Conservation (phyloP, 371 early-diverging fungal species). For the Circinella minor region DNA sequence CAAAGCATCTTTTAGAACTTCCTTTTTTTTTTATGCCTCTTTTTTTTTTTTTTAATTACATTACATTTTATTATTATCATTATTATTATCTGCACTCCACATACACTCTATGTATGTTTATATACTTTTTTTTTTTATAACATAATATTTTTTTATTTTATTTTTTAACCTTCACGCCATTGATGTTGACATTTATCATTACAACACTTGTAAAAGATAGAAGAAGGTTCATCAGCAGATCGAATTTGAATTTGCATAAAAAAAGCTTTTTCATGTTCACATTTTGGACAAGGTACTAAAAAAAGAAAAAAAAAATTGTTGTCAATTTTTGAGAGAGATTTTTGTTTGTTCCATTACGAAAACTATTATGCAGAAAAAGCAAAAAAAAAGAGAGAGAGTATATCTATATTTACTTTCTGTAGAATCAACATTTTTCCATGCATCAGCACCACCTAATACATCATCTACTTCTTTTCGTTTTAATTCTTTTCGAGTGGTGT, state of each 20-base stretch:
- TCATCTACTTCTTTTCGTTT: constrained; percentile 92
- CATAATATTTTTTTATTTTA: constrained; percentile 11
- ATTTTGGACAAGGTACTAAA: constrained; percentile 83
- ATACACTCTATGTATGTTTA: background rate
- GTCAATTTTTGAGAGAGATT: background rate
- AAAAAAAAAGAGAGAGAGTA: too few species aligned
- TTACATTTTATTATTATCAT: too few species aligned
- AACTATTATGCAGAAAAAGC: background rate
- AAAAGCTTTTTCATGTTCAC: constrained; percentile 88
- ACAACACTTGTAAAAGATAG: constrained; percentile 88
- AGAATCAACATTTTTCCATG: constrained; percentile 92
- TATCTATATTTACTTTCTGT: constrained; percentile 74
- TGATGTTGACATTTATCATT: constrained; percentile 72
- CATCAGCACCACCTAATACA: constrained; percentile 90
- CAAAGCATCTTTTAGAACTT: background rate
- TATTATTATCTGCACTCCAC: too few species aligned
- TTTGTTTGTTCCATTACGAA: background rate
- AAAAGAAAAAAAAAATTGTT: constrained; percentile 2
- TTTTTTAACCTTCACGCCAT: constrained; percentile 71
- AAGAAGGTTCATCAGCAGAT: constrained; percentile 95
- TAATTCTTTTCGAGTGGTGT: constrained; percentile 60
- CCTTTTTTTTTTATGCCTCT: background rate
- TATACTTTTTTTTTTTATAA: background rate
- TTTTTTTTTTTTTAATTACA: background rate
- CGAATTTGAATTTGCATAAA: constrained; percentile 95